Evolutionary conservation across 768 basidiomycete genomes (phyloP), one percentile per base, ranked within the genome.

Genomic region (Phylloporus arenicola): DNA sequence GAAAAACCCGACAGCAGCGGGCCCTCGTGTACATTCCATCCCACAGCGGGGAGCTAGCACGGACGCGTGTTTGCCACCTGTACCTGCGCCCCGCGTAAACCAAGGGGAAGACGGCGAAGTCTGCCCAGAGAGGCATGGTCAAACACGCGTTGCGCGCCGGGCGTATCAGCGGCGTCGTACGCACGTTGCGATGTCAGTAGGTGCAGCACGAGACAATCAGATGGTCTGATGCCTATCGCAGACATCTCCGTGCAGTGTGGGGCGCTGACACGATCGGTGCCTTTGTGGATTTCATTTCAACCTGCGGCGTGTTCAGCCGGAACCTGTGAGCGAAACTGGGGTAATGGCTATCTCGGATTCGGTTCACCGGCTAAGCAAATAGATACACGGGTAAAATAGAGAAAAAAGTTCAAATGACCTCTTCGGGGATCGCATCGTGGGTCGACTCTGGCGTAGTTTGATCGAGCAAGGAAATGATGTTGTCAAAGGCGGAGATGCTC

Each of bases 381-480:
- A 42, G 22, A 25, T 41, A 41, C 40, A 41, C 40, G 40, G 14
- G 16, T 4, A 25, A 41, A 16, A 25, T 3, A 22, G 3, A 20
- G 19, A 20, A 16, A 41, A 14, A 24, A 3, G 40, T 16, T 61
- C 48, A 63, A 17, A 47, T 37, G 14, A 29, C 46, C 48, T 51
- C 52, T 19, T 44, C 41, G 31, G 47, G 51, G 2, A 27, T 42
- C n/a, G 41, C 11, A 17, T 44, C 39, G 44, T 12, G 42, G 43
- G n/a, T 50, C 4, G 51, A 45, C 17, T 59, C 48, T 0, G 62
- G 53, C 35, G 53, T 65, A 5, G 54, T 47, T 43, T 64, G 66
- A 53, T 68, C 64, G 38, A 66, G 56, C 27, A 68, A 22, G 17
- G 62, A 62, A 13, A 66, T 59, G 35, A 68, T 52, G 50, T 61